Conservation (phyloP, 2,329 filamentous ascomycete genomes). For the Diaporthe nobilis region DNA sequence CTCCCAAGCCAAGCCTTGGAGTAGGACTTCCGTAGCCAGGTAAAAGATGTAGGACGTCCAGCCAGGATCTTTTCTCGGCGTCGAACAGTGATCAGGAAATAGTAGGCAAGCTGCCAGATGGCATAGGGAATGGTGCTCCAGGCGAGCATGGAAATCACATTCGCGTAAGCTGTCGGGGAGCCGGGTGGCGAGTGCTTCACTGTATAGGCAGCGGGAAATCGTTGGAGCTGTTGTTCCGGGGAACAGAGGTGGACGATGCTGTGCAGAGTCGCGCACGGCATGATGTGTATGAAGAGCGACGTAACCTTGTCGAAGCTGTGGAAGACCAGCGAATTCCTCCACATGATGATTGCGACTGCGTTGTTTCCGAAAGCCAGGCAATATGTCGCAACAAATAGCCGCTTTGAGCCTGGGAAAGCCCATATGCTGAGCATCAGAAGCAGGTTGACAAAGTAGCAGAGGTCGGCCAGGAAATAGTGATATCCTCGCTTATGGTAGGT, state of each 20-base stretch:
- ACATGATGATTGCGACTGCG: conserved; percentile 97
- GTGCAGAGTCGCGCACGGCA: conserved; percentile 95
- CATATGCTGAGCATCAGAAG: conserved; percentile 86
- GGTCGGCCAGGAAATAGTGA: conserved; percentile 96
- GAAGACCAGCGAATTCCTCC: conserved; percentile 98
- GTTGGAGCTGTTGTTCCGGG: conserved; percentile 72
- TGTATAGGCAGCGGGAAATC: conserved; percentile 88
- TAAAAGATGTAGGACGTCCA: conserved; percentile 95
- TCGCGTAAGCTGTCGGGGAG: conserved; percentile 84
- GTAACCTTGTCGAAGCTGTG: conserved; percentile 99
- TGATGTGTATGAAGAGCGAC: conserved; percentile 99
- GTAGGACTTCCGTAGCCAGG: conserved; percentile 94
- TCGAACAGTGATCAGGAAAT: conserved; percentile 94
- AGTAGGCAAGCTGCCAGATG: conserved; percentile 93
- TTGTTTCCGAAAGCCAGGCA: conserved; percentile 97
- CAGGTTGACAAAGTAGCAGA: conserved; percentile 98
- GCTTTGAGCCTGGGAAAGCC: conserved; percentile 91
- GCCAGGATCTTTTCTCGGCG: conserved; percentile 97
- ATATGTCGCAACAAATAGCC: conserved; percentile 91
- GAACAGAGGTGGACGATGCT: conserved; percentile 89
- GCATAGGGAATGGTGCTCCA: conserved; percentile 96
- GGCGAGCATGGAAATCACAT: conserved; percentile 85
- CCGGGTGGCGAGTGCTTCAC: conserved; percentile 79
- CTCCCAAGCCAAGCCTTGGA: conserved; percentile 90
- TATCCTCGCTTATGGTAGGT: conserved; percentile 93